These are phyloP conservation scores for Oemleria cerasiformis DNA, from an alignment of 306 rosid species.

Conservation along the genomic window DNA sequence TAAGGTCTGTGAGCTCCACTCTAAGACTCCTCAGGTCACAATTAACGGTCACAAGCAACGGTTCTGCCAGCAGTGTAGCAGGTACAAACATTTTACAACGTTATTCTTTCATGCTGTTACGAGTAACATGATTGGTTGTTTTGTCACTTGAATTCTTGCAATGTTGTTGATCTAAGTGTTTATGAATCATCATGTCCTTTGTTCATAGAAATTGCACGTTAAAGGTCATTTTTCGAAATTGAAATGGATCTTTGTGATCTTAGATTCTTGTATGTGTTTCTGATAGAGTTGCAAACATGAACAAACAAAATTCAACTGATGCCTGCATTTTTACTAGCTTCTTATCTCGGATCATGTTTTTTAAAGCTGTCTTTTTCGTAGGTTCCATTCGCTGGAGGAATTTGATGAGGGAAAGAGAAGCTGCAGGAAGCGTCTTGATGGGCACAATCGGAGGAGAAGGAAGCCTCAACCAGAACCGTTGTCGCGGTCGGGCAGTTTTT, in stretches of 20 bases:
- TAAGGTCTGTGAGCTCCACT: conserved; percentile 92
- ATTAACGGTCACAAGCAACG: conserved; percentile 80
- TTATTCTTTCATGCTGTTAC: background rate
- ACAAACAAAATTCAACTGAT: background rate
- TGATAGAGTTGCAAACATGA: background rate
- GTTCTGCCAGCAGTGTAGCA: conserved; percentile 99
- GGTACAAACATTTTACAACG: conserved; percentile 38
- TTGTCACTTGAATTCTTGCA: background rate
- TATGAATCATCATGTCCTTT: background rate
- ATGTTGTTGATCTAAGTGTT: background rate
- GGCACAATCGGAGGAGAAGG: conserved; percentile 90
- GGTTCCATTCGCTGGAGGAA: conserved; percentile 94
- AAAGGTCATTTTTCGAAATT: background rate
- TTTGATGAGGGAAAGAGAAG: conserved; percentile 96
- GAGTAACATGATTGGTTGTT: background rate
- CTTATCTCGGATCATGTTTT: background rate
- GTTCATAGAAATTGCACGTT: background rate
- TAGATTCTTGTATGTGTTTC: background rate
- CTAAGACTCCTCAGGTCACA: conserved; percentile 83
- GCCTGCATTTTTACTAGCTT: background rate
- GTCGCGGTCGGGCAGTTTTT: conserved; percentile 41
- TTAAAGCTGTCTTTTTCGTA: conserved; percentile 16
- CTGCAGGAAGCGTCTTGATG: conserved; percentile 92
- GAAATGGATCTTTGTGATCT: background rate
- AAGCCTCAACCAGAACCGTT: conserved; percentile 80